Base-by-base conservation (phyloP, 371 early-diverging fungal species). In the Apophysomyces elegans region DNA sequence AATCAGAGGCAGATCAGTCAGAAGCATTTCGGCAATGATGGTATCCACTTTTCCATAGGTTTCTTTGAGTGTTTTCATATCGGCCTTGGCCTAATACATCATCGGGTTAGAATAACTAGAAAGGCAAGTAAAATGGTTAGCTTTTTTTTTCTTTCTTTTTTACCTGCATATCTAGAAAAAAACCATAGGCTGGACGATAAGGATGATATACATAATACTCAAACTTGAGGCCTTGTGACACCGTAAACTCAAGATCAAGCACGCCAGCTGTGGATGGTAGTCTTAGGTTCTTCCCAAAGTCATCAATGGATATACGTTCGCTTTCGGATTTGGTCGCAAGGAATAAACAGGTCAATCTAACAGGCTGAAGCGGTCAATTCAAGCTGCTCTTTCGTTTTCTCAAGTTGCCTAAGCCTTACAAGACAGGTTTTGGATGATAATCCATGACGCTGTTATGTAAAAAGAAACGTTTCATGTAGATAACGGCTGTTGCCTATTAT, bases 381-480 rank as follows among this genome's bases (percentile, higher is more conserved):
- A 13, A 5, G 2, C 8, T 41, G 4, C 37, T 11, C n/a, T 26
- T 2, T 37, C 18, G 26, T 43, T 11, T 16, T n/a, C 12, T 37
- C 32, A 7, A 26, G 32, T 26, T 26, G 32, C 32, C 32, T 26
- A 26, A 26, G 32, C 37, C 64, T 70, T 82, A 89, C 93, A 93
- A 83, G 57, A 95, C 87, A 63, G 87, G 85, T 65, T 93, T 94
- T 11, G 94, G 94, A 64, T 91, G 93, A 70, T 95, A 93, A 67
- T 96, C 95, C 90, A 97, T 93, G 12, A 92, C 85, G 2, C 92
- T 88, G 65, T 95, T 93, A 70, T 84, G 79, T 38, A 97, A 76
- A 75, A 90, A 96, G 81, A 95, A 97, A 11, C 97, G 91, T 72
- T 95, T 96, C 87, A 95, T 91, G 61, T 90, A 95, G 16, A 87